Conservation (phyloP, 2,329 filamentous ascomycete species). For the Aureobasidium subglaciale region DNA sequence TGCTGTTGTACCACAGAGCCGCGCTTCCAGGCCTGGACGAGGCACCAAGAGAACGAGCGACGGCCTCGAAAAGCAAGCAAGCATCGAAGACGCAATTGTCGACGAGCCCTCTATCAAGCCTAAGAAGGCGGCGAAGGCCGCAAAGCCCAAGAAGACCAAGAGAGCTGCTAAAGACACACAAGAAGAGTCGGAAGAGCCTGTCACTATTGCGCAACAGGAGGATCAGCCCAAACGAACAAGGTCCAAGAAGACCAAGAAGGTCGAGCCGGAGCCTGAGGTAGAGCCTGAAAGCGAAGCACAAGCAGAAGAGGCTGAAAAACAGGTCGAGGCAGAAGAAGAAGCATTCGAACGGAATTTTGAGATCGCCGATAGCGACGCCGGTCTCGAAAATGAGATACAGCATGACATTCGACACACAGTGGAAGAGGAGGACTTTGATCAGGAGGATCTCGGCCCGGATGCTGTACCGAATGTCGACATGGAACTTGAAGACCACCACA, state of each 20-base stretch:
- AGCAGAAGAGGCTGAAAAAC: conserved; percentile 35
- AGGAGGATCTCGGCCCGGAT: background rate
- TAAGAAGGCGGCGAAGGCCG: conserved; percentile 18
- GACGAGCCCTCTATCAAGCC: conserved; percentile 8
- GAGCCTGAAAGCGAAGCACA: conserved; percentile 38
- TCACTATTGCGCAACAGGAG: background rate
- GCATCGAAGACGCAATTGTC: background rate
- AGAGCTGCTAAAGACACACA: conserved; percentile 18
- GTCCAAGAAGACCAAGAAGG: conserved; percentile 13
- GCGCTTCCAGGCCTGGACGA: conserved; percentile 25
- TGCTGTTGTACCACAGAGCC: conserved; percentile 24
- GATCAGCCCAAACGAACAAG: conserved; percentile 13
- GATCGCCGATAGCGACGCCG: background rate
- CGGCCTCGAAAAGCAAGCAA: conserved; percentile 21
- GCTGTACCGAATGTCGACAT: conserved; percentile 7
- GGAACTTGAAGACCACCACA: background rate
- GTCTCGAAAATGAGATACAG: background rate
- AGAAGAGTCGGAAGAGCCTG: conserved; percentile 16
- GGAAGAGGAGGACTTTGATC: background rate
- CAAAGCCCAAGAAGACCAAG: conserved; percentile 19
- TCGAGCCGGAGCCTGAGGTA: conserved; percentile 18
- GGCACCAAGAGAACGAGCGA: conserved; percentile 34
- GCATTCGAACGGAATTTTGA: conserved; percentile 39
- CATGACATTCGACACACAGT: conserved; percentile 2
- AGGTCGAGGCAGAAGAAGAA: conserved; percentile 34